These are phyloP conservation scores for Eutrema yunnanense DNA, from an alignment of 345 rosid genomes.

Conservation along the genomic window DNA sequence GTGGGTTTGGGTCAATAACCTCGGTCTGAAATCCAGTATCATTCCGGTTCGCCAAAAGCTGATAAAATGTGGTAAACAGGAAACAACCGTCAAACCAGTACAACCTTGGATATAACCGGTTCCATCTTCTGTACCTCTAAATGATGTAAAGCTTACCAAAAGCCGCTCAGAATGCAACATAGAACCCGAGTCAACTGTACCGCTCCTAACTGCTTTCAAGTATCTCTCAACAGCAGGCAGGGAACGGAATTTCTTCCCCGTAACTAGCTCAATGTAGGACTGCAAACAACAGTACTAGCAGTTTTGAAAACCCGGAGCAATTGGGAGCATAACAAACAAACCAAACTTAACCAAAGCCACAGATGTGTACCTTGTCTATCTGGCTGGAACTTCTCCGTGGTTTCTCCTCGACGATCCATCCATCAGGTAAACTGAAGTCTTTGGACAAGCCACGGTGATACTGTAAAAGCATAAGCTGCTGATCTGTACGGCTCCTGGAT, in stretches of 20 bases:
- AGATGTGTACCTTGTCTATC: conserved; percentile 15
- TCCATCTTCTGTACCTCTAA: background rate
- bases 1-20: conserved; percentile 28
- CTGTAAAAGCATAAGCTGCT: conserved; percentile 9
- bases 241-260: conserved; percentile 47
- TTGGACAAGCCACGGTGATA: background rate
- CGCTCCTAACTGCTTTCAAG: conserved; percentile 15
- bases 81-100: background rate
- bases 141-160: background rate
- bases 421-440: conserved; percentile 24
- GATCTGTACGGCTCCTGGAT: background rate
- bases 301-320: background rate
- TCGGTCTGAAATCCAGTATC: background rate
- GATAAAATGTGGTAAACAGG: background rate
- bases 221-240: conserved; percentile 37
- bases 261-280: conserved; percentile 48
- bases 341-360: background rate
- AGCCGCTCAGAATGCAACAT: background rate
- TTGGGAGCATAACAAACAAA: background rate
- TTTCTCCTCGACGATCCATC: conserved; percentile 26
- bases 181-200: background rate
- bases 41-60: background rate
- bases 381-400: conserved; percentile 4
- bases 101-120: background rate
- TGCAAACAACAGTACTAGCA: conserved; percentile 19